These are phyloP conservation scores for Fraxinus cuspidata DNA, from an alignment of 257 asterid genomes.

Conservation along the genomic window DNA sequence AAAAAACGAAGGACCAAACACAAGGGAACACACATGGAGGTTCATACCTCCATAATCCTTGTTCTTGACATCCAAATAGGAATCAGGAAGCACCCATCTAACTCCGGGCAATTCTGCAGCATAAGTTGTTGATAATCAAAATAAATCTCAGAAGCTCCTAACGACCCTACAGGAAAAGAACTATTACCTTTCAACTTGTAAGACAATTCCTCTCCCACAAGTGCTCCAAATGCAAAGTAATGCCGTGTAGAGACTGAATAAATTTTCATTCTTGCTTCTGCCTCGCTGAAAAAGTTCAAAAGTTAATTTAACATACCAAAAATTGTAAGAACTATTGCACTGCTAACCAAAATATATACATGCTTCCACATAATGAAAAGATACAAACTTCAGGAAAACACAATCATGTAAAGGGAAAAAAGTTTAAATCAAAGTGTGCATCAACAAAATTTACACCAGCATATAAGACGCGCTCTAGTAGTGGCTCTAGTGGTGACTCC, in stretches of 20 bases:
- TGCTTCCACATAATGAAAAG: neutral
- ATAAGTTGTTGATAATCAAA: constrained; percentile 16
- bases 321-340: neutral
- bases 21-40: constrained; percentile 1
- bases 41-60: constrained; percentile 91
- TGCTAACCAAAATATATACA: neutral
- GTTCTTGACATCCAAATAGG: constrained; percentile 84
- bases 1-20: neutral
- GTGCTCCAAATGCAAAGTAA: constrained; percentile 97
- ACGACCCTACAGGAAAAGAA: neutral
- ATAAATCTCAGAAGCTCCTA: neutral
- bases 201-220: constrained; percentile 84
- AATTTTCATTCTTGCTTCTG: constrained; percentile 92
- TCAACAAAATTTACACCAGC: neutral
- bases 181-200: constrained; percentile 70
- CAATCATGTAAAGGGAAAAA: neutral
- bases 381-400: neutral
- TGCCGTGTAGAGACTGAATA: constrained; percentile 83
- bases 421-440: neutral
- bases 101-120: constrained; percentile 72
- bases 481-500: neutral
- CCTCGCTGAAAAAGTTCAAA: constrained; percentile 52
- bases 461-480: neutral
- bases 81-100: constrained; percentile 98
- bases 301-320: neutral